Base-by-base conservation (phyloP, 345 rosid genomes). In the Salix arbutifolia region DNA sequence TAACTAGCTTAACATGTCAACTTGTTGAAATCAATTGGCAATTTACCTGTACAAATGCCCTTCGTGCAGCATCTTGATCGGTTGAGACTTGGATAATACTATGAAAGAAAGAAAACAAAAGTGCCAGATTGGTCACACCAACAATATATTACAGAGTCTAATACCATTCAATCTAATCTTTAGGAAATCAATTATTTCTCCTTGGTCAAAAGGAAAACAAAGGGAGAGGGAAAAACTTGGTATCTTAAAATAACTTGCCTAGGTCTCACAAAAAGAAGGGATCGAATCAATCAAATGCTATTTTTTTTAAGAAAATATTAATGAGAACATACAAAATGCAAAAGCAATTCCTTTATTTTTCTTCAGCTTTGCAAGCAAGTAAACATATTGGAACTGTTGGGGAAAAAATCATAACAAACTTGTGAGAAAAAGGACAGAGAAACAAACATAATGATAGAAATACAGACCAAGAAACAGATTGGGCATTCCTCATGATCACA, bases 51-150 rank as follows among this genome's bases (percentile, higher is more conserved):
- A 86, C 99, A 96, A 82, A 96, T 89, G 82, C 99, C 89, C 86
- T 96, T 96, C 91, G 53, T 76, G 87, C 99, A 96, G 81, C 99
- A 96, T 83, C 90, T 89, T 83, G 99, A 96, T 77, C 94, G 87
- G 84, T 96, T 96, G 65, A 96, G 95, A 80, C 99, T 96, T 13
- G 99, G 99, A 84, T 94, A 96, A 82, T 73, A 89, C 99, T 94
- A 81, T 72, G 52, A 71, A 52, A 42, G 33, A 83, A 40, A 67
- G 60, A 74, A 72, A 30, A 66, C 37, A 70, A 23, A 73, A 26
- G 4, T 19, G 42, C 7, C 28, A 74, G 74, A 74, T 75, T 75
- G 73, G 53, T 71, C 64, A 69, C 25, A 53, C 68, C 56, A 14
- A 13, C 37, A 48, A 31, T 9, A n/a, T 46, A 33, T 12, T n/a